Base-by-base conservation (phyloP, 495 filamentous ascomycete species). In the Aspergillus kassunensis region DNA sequence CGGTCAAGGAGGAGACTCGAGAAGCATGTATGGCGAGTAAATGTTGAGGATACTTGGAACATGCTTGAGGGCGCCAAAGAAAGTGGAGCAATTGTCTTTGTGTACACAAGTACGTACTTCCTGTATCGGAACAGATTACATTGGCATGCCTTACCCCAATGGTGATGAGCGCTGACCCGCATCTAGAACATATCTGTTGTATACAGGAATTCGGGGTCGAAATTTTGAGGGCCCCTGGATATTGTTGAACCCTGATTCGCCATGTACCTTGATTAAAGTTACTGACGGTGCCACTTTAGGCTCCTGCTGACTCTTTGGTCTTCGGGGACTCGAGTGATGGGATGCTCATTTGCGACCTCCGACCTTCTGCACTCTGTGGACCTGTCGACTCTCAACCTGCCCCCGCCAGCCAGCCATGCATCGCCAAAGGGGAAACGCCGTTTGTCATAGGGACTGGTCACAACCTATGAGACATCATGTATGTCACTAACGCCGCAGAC, bases 381-480 rank as follows among this genome's bases (percentile, higher is more conserved):
- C 78, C 75, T 23, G 78, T 75, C 3, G 80, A 86, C 58, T 66
- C 68, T 43, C 72, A 80, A 31, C 60, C 80, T 42, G 61, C 84
- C 11, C 74, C 77, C 15, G 61, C 74, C 27, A 71, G 85, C 23
- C 78, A 83, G 53, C 70, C 74, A 53, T 78, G 78, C 52, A 84
- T 85, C 51, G 67, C 63, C 37, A 77, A 79, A 51, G 51, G 64
- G 29, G 73, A 84, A 59, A 84, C 80, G 5, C 70, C 73, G 1
- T 85, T 78, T 63, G 64, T 83, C 31, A 67, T 85, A 33, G 84
- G 84, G 9, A 51, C 70, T 50, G 81, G 80, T 3, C 53, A 66
- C 10, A 87, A 86, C 53, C 53, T 84, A 39, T 81, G 77, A 70
- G 81, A 86, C 62, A 77, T 84, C 40, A 81, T 78, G 20, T 80